Base-by-base conservation (phyloP, 805 yeast species). In the Zygoascus flipseniorum region DNA sequence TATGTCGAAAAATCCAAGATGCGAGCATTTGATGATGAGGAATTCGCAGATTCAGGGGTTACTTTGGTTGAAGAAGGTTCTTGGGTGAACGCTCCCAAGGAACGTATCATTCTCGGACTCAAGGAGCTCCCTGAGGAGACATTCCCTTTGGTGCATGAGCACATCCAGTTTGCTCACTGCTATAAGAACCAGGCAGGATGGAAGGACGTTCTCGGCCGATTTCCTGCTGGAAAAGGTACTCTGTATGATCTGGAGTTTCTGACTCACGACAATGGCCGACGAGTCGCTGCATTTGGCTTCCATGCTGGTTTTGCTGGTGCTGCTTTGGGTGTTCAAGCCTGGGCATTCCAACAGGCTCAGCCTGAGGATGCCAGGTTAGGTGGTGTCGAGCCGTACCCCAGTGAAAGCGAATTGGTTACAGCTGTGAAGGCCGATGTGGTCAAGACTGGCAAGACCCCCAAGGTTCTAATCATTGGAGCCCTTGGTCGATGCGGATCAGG, bases 241-340 rank as follows among this genome's bases (percentile, higher is more conserved):
- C 78, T 93, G 60, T 93, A 93, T 69, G 99, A 93, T 69, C 76
- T 93, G 60, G 99, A 93, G 74, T 93, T 93, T 67, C 76, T 93
- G 69, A 95, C 87, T 70, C 89, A 93, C 69, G 97, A 86, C 62
- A 83, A 81, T 65, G 98, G 98, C 37, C 86, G 99, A 77, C 86
- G 99, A 73, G 99, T 93, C 31, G 99, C 99, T 46, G 99, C 99
- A 8, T 93, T 93, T 68, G 99, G 99, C n/a, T 93, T 81, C 76
- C 92, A 92, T 70, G 99, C 99, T 46, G 99, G 99, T n/a, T 93
- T 93, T 69, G 99, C 98, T 6, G 99, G 99, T 65, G 99, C 99
- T 37, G 99, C 99, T 35, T 73, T 93, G 53, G 99, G 99, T 64
- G 76, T 92, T 50, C 81, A 81, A 69, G 96, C 89, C 71, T 93